Evolutionary conservation across 768 basidiomycete genomes (phyloP), one percentile per base, ranked within the genome.

Genomic region (Suillus paluster): DNA sequence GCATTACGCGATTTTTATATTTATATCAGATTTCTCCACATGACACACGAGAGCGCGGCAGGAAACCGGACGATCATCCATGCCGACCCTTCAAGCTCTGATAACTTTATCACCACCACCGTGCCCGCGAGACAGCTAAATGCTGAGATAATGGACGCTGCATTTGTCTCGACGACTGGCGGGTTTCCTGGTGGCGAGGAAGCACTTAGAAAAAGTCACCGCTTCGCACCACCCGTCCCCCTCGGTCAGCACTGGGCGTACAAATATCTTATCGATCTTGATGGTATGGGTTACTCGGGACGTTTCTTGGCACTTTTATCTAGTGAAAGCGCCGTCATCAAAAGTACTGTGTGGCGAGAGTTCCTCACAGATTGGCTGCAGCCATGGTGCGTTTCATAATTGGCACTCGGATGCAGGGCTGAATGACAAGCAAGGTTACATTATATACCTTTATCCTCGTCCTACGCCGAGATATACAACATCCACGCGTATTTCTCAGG

Each of bases 201-300:
- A 8, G 86, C 85, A 19, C 77, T 97, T 68, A 78, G 84, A 65
- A 74, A 79, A 62, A 79, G 83, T 39, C 88, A 92, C 71, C 84
- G 91, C 36, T 89, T 92, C 66, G 85, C 83, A 12, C 86, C 91
- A 57, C 80, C 91, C 1, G 94, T 92, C 1, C 89, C 90, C 3
- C 79, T 99, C 1, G 93, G 93, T 7, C 83, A 87, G 59, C 90
- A 95, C 69, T 99, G 96, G 96, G 80, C 88, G 62, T 94, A 95
- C 80, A 97, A 97, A 78, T 94, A 96, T 70, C 81, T 97, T 39
- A 76, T 96, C 64, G 96, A 98, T 75, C 75, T 99, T 60, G 96
- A 97, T 70, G 96, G 97, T 17, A 96, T 95, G 92, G 90, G 92
- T 21, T 99, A 98, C 75, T 94, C 91, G 30, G 96, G 90, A 3